phyloP scores from a whole-genome alignment of 306 rosid genomes.

The Cajanus cajan region DNA sequence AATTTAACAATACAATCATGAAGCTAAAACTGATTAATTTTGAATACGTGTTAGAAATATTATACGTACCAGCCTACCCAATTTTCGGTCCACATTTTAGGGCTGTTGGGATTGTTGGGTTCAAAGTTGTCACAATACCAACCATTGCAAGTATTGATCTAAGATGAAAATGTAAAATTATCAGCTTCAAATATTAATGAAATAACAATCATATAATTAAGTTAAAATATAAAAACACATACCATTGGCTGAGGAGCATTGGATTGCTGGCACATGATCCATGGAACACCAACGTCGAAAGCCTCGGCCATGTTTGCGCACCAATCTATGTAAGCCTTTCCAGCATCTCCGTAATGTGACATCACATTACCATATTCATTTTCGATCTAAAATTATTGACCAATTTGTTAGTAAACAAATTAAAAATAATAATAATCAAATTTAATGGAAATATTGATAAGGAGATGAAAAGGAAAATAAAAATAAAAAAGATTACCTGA shows the following conservation, averaged over 20 bases:
- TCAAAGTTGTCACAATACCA: constrained; percentile 50
- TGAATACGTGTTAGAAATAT: not conserved
- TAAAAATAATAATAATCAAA: no score
- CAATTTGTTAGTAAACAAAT: not conserved
- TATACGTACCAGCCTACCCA: constrained; percentile 60
- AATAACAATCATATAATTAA: no score
- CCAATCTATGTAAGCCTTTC: constrained; percentile 54
- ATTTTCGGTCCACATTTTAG: constrained; percentile 69
- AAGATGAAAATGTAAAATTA: not conserved
- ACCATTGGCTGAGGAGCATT: constrained; percentile 62
- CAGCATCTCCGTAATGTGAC: constrained; percentile 49
- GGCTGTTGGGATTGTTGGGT: constrained; percentile 51
- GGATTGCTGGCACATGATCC: no score
- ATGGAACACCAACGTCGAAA: constrained; percentile 44
- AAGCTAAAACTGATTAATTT: not conserved
- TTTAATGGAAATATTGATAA: not conserved
- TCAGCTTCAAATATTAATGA: not conserved
- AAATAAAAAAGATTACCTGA: constrained; percentile 37
- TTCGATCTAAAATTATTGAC: constrained; percentile 38
- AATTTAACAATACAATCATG: not conserved
- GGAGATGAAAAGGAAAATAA: not conserved
- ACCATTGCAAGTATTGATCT: constrained; percentile 68
- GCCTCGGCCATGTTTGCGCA: constrained; percentile 55
- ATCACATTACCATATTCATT: constrained; percentile 60
- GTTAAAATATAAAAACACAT: not conserved